These are phyloP conservation scores for Polygonum aviculare DNA, from an alignment of 148 eudicot species.

Conservation along the genomic window DNA sequence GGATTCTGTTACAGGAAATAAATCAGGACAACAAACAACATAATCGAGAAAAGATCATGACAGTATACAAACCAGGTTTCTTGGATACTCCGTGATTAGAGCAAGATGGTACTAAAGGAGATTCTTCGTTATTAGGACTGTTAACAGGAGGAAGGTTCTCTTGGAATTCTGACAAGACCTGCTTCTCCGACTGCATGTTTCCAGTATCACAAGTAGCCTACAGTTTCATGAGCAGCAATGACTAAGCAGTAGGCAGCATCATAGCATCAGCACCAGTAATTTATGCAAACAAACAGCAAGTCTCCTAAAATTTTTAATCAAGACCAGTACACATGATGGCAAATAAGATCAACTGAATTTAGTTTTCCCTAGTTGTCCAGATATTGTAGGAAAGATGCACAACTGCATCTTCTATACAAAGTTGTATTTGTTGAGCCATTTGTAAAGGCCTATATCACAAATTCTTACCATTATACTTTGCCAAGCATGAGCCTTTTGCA, in stretches of 20 bases:
- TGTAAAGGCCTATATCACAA: background rate
- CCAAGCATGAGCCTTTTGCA: background rate
- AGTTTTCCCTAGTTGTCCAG: background rate
- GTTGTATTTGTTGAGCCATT: background rate
- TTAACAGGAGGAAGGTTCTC: conserved; percentile 19
- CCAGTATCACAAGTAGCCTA: conserved; percentile 16
- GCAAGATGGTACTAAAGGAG: conserved; percentile 19
- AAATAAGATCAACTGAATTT: background rate
- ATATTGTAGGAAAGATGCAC: background rate
- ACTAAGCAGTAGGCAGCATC: background rate
- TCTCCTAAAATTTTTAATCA: background rate
- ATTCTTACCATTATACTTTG: background rate
- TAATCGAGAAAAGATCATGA: conserved; percentile 2
- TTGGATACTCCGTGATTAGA: conserved; percentile 15
- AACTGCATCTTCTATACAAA: background rate
- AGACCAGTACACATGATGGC: background rate
- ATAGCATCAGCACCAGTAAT: background rate
- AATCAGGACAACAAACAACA: background rate
- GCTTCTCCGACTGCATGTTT: conserved; percentile 30
- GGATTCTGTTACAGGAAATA: conserved; percentile 3
- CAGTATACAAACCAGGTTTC: conserved; percentile 25
- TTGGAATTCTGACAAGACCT: conserved; percentile 14
- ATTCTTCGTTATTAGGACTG: conserved; percentile 12
- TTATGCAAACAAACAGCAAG: background rate
- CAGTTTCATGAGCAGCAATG: conserved; percentile 6